phyloP scores from a whole-genome alignment of 2,329 filamentous ascomycete genomes.

The Metarhizium brunneum region DNA sequence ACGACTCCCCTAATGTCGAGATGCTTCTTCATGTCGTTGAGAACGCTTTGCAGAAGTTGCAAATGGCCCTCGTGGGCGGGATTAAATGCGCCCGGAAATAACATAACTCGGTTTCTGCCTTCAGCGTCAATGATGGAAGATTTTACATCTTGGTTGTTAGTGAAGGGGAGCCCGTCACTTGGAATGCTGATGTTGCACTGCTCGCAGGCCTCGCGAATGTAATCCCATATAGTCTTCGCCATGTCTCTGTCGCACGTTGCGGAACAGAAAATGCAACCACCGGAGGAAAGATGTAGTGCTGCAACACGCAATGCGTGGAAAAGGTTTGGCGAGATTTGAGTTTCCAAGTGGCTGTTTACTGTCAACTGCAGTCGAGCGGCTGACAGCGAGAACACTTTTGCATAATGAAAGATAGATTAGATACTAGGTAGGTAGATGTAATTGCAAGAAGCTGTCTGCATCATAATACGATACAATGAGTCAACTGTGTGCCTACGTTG shows the following conservation, averaged over 20 bases:
- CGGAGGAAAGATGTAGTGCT: neutral
- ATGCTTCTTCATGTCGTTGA: conserved; percentile 16
- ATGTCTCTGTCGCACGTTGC: neutral
- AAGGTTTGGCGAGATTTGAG: neutral
- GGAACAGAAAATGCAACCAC: neutral
- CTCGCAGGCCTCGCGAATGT: neutral
- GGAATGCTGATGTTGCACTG: neutral
- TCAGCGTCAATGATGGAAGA: neutral
- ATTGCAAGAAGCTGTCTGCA: too few relatives aligned
- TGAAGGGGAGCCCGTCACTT: conserved; percentile 1
- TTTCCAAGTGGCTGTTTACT: neutral
- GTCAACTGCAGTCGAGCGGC: too few relatives aligned
- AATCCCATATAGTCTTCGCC: neutral
- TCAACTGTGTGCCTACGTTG: too few relatives aligned
- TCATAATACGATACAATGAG: too few relatives aligned
- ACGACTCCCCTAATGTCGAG: conserved; percentile 22
- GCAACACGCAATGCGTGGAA: neutral
- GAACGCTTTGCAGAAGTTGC: conserved; percentile 20
- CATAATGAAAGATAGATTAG: too few relatives aligned
- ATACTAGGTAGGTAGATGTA: too few relatives aligned
- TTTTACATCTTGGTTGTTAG: neutral
- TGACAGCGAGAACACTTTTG: too few relatives aligned
- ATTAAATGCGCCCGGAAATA: conserved; percentile 29
- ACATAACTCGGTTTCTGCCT: conserved; percentile 17
- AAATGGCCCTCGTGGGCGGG: conserved; percentile 26